Base-by-base conservation (phyloP, 2,329 filamentous ascomycete species). In the Colletotrichum kahawae region DNA sequence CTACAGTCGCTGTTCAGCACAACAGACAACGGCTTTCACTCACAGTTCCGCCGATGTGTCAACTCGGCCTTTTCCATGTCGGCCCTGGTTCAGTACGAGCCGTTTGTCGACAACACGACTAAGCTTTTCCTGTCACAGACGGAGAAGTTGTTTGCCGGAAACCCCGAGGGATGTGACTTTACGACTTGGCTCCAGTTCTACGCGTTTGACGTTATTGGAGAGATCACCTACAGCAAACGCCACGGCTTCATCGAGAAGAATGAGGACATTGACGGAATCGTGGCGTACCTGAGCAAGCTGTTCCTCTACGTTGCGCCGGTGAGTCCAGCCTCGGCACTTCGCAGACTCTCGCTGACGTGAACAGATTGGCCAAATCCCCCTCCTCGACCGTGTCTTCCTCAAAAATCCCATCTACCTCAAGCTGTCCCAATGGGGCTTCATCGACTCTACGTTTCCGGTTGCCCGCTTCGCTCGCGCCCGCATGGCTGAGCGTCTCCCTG, bases 61-160 rank as follows among this genome's bases (percentile, higher is more conserved):
- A 95, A 94, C 83, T 90, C 89, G 76, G 94, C 93, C 6, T 96
- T 95, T 80, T 90, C 93, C 76, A 95, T 96, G 94, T 93, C 91
- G 12, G 90, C 93, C 0, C 86, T 96, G 4, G 91, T 95, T 27
- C 92, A 94, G 80, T 95, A 95, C 79, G 95, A 97, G 80, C 94
- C 94, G 1, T 92, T 95, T 43, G 94, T 97, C 54, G 93, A 95
- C 81, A 93, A 92, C 78, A 95, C 93, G 1, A 92, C 93, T 1
- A 90, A 91, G 77, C 85, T 94, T 3, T 96, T 95, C 82, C 88
- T 96, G 7, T 83, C 88, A 36, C 90, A 92, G 81, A 93, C 91
- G 0, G 87, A 90, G 76, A 84, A 86, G 3, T 80, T 92, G 4
- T 93, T 88, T 77, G 88, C 86, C n/a, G 80, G 82, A 27, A 84